Percentiles rank a stretch among this genome's conserved stretches.
phyloP scores from a whole-genome alignment of 1,284 basidiomycete species.

The Ceratobasidium sp. region DNA sequence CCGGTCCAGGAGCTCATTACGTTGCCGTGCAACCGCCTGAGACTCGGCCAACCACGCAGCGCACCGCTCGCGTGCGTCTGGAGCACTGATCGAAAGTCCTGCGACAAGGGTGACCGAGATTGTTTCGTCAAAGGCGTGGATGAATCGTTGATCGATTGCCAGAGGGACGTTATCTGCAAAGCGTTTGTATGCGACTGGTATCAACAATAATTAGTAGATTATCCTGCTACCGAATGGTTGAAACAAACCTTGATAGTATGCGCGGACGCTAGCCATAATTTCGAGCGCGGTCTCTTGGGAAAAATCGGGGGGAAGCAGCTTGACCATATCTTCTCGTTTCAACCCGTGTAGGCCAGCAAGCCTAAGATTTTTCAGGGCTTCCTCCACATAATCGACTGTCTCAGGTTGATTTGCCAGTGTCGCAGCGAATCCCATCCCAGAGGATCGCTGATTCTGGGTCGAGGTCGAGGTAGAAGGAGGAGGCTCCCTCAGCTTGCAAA shows the following conservation, averaged over 20 bases:
- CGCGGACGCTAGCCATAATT: slow-evolving; percentile 49
- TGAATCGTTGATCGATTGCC: slow-evolving; percentile 62
- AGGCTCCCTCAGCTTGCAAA: background rate
- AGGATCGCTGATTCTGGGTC: too few relatives aligned
- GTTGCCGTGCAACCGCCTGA: slow-evolving; percentile 56
- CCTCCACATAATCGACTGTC: slow-evolving; percentile 3
- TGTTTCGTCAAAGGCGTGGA: slow-evolving; percentile 57
- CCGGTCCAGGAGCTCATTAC: slow-evolving; percentile 57
- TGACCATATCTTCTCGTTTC: slow-evolving; percentile 44
- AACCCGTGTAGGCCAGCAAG: slow-evolving; percentile 24
- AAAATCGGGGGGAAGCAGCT: slow-evolving; percentile 47
- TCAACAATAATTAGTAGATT: background rate
- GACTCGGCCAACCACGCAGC: slow-evolving; percentile 62
- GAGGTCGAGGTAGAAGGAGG: background rate
- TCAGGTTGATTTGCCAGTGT: too few relatives aligned
- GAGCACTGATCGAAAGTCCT: slow-evolving; percentile 59
- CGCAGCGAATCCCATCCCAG: too few relatives aligned
- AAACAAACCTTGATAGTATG: slow-evolving; percentile 49
- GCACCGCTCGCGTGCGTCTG: slow-evolving; percentile 58
- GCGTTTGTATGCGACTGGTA: slow-evolving; percentile 47
- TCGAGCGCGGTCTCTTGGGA: slow-evolving; percentile 46
- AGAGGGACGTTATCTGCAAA: slow-evolving; percentile 60
- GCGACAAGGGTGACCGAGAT: slow-evolving; percentile 59
- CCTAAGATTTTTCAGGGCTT: slow-evolving; percentile 17
- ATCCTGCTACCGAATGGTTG: background rate